These are phyloP conservation scores for Oenanthe sinensis DNA, from an alignment of 129 eudicot genomes.

Conservation along the genomic window DNA sequence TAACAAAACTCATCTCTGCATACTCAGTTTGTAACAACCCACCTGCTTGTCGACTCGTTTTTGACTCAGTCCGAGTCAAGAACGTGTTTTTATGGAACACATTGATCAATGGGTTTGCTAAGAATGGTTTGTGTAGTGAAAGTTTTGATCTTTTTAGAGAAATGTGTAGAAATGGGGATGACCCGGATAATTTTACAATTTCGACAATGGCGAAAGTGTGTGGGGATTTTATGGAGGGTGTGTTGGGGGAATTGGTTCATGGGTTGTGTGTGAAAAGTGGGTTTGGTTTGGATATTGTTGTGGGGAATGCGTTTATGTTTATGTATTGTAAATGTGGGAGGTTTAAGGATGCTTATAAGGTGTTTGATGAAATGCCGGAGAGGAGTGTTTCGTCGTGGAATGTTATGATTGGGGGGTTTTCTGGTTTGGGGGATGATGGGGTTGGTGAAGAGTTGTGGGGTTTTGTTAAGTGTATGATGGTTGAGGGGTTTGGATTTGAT, in stretches of 20 bases:
- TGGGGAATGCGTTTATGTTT: conserved; percentile 46
- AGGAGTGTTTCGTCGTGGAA: conserved; percentile 69
- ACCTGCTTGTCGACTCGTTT: conserved; percentile 25
- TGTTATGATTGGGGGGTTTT: conserved; percentile 34
- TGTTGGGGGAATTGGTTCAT: conserved; percentile 42
- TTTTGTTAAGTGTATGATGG: conserved; percentile 35
- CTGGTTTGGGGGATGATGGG: background rate
- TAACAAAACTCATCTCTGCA: conserved; percentile 44
- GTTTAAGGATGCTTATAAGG: conserved; percentile 18
- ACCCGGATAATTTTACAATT: conserved; percentile 43
- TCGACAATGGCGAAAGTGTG: conserved; percentile 37
- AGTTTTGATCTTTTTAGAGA: conserved; percentile 25
- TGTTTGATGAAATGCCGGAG: conserved; percentile 72
- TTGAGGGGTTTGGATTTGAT: conserved; percentile 39
- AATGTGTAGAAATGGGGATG: conserved; percentile 22
- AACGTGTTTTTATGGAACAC: conserved; percentile 38
- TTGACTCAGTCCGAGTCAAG: conserved; percentile 34
- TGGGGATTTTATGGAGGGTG: conserved; percentile 25
- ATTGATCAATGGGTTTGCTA: conserved; percentile 32
- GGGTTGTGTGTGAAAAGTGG: conserved; percentile 38
- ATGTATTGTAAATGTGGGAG: conserved; percentile 46
- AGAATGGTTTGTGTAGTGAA: conserved; percentile 20
- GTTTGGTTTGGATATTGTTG: conserved; percentile 27
- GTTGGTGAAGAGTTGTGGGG: conserved; percentile 14
- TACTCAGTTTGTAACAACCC: conserved; percentile 27